Evolutionary conservation across 1,284 basidiomycete species (phyloP), one percentile per base, ranked within the genome.

Genomic region (Microbotryum violaceum): DNA sequence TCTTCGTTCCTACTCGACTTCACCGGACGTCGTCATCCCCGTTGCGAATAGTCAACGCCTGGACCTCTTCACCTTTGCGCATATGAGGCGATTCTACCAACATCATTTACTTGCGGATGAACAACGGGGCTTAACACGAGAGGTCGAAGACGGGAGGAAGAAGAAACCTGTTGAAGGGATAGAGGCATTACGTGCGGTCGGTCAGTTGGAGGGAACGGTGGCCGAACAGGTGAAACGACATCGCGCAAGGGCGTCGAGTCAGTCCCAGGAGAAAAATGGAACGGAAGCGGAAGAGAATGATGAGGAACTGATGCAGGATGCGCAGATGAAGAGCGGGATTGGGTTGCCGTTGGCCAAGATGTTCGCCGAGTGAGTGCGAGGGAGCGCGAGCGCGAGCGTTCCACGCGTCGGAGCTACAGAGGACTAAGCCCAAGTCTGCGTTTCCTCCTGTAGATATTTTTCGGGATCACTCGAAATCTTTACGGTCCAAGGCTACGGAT

Each of bases 301-400:
- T 27, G 56, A 62, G 37, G 49, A 61, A 54, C 54, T 59, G 27
- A 25, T 60, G 51, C 54, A 67, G 49, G 66, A 65, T 25, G 64
- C 67, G 10, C 62, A 67, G 29, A 57, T 62, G 47, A 57, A 63
- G 20, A 60, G 59, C 46, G 70, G 70, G 27, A 68, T 70, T 45
- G 70, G 70, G 1, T 54, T 72, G 20, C 68, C 68, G 6, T 47
- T 72, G 25, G 64, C 65, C n/a, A 62, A 61, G 61, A 67, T 72
- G 61, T 70, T 64, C 49, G 70, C 69, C 5, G 70, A 69, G 64
- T 68, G 37, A 18, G 53, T 60, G 14, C n/a, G 9, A 25, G 37
- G 16, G 37, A 42, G 37, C 37, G 37, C 37, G 5, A 16, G 37
- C 37, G 29, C 20, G 20, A 23, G 8, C 29, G 25, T 56, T 53